Conservation (phyloP, 768 basidiomycete genomes). For the Pholiota conissans region DNA sequence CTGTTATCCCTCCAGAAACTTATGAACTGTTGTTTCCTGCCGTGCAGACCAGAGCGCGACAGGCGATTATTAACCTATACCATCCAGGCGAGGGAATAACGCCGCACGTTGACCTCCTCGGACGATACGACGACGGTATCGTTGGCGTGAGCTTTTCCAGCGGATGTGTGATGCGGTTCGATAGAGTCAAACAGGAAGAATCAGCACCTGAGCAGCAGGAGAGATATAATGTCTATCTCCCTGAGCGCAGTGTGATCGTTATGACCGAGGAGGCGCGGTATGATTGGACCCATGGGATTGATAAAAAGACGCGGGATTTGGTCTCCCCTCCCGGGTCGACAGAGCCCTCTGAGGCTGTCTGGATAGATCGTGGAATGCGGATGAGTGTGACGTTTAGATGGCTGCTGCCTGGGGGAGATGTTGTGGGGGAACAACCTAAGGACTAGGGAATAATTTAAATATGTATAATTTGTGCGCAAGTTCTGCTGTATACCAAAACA, state of each 20-base stretch:
- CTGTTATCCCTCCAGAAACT: conserved; percentile 47
- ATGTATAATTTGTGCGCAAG: background rate
- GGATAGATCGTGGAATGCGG: conserved; percentile 55
- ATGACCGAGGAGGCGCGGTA: conserved; percentile 83
- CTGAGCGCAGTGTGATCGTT: conserved; percentile 73
- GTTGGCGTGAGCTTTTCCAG: conserved; percentile 83
- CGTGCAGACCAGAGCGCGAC: conserved; percentile 53
- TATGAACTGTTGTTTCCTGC: conserved; percentile 64
- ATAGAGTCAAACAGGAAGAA: conserved; percentile 21
- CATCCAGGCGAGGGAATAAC: conserved; percentile 86
- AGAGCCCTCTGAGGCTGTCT: conserved; percentile 21
- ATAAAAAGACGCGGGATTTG: conserved; percentile 55
- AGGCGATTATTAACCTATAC: conserved; percentile 91
- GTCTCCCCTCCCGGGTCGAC: conserved; percentile 33
- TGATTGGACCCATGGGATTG: conserved; percentile 88
- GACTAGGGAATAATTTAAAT: background rate
- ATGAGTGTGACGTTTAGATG: conserved; percentile 88
- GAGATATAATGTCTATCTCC: conserved; percentile 60
- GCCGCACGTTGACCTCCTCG: conserved; percentile 83
- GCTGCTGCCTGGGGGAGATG: conserved; percentile 81
- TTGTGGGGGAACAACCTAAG: conserved; percentile 57
- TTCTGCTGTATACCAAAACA: too few species aligned
- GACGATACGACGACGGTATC: conserved; percentile 87
- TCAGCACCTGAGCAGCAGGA: conserved; percentile 20
- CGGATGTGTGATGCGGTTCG: conserved; percentile 81